These are phyloP conservation scores for Umbelopsis vinacea DNA, from an alignment of 192 early-diverging fungal species.

Conservation along the genomic window DNA sequence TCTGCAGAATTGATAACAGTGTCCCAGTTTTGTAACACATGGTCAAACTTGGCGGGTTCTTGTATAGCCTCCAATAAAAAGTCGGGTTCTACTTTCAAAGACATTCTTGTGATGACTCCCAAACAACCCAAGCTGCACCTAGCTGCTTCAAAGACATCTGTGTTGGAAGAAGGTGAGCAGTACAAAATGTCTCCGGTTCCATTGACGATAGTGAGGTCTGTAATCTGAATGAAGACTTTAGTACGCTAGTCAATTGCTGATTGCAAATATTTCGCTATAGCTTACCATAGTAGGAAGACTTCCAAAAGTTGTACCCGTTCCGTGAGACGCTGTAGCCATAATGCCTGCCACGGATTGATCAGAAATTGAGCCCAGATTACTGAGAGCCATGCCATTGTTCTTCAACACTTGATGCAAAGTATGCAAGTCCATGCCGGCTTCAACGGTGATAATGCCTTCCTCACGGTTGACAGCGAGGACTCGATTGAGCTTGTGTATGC, in stretches of 20 bases:
- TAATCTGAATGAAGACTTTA: constrained; percentile 35
- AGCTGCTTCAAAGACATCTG: constrained; percentile 68
- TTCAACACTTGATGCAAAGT: constrained; percentile 60
- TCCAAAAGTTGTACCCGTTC: constrained; percentile 66
- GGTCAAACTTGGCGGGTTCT: constrained; percentile 57
- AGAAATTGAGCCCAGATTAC: constrained; percentile 73
- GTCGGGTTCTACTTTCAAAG: constrained; percentile 66
- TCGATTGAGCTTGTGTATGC: constrained; percentile 65
- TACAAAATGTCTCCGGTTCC: constrained; percentile 51
- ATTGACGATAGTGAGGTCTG: constrained; percentile 65
- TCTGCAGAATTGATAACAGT: constrained; percentile 64
- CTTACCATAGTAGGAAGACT: constrained; percentile 60
- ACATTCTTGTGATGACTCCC: constrained; percentile 70
- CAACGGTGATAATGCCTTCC: constrained; percentile 57
- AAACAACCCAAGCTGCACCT: constrained; percentile 70
- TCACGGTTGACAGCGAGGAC: constrained; percentile 55
- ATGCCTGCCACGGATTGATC: constrained; percentile 76
- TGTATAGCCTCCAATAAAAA: constrained; percentile 73
- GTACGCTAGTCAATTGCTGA: neutral
- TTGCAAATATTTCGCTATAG: neutral
- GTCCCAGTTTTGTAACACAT: constrained; percentile 56
- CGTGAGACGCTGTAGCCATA: constrained; percentile 76
- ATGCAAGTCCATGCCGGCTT: constrained; percentile 68
- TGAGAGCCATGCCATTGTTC: constrained; percentile 64
- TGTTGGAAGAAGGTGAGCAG: constrained; percentile 51